Percentiles rank a stretch among this genome's conserved stretches.
These are phyloP conservation scores for Limnomonas spitsbergensis DNA, from an alignment of 139 green algal genomes.

Conservation along the genomic window DNA sequence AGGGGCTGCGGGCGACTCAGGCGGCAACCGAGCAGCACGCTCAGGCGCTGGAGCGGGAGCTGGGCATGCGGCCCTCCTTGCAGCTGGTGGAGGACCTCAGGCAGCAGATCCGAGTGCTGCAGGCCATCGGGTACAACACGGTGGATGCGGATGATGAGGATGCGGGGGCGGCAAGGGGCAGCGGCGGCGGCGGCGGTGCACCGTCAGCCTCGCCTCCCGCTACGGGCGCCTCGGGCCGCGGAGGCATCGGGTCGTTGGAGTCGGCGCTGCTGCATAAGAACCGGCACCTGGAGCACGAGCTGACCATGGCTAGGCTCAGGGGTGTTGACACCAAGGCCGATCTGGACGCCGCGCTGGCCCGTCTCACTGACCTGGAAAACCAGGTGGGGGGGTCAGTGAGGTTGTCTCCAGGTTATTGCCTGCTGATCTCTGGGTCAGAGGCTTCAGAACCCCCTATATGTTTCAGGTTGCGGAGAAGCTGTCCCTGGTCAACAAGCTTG, in stretches of 20 bases:
- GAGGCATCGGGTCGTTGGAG: slow-evolving; percentile 57
- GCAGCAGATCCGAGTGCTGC: slow-evolving; percentile 66
- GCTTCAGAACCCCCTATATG: too few species aligned
- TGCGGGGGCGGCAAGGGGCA: not conserved
- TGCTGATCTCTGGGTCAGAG: too few species aligned
- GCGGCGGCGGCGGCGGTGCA: not conserved
- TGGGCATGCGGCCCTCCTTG: slow-evolving; percentile 47
- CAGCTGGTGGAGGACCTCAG: slow-evolving; percentile 67
- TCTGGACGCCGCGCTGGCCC: slow-evolving; percentile 3
- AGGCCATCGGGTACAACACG: slow-evolving; percentile 70
- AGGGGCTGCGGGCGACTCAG: slow-evolving; percentile 48
- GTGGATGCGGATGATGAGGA: slow-evolving; percentile 49
- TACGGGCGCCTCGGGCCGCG: slow-evolving; percentile 2
- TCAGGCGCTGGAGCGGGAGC: slow-evolving; percentile 50
- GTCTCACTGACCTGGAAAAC: slow-evolving; percentile 6
- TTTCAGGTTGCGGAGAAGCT: too few species aligned
- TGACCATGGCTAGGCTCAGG: slow-evolving; percentile 70
- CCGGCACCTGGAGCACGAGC: slow-evolving; percentile 83
- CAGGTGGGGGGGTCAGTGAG: not conserved
- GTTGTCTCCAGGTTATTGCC: not conserved
- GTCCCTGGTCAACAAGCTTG: too few species aligned
- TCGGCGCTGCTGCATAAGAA: slow-evolving; percentile 78
- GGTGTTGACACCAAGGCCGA: not conserved
- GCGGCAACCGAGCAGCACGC: slow-evolving; percentile 57
- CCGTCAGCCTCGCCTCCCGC: not conserved